Conservation (phyloP, 2,329 filamentous ascomycete species). For the Aspergillus sp. region DNA sequence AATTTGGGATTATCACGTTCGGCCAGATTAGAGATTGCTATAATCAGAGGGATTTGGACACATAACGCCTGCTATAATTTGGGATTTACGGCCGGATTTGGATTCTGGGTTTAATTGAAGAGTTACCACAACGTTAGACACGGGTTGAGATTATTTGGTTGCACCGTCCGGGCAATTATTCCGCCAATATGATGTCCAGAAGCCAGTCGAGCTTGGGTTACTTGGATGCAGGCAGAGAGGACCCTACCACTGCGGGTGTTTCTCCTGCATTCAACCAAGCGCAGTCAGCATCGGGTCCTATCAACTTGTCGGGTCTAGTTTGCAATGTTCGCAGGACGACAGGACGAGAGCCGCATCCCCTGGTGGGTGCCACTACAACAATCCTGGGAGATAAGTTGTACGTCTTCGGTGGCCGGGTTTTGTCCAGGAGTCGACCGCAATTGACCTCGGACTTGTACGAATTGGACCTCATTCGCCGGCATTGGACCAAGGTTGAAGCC, state of each 20-base stretch:
- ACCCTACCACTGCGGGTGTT: slow-evolving; percentile 20
- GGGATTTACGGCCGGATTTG: too few relatives aligned
- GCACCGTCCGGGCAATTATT: neutral
- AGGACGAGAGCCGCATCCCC: slow-evolving; percentile 80
- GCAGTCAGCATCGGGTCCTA: slow-evolving; percentile 38
- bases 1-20: too few relatives aligned
- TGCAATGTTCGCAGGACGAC: slow-evolving; percentile 77
- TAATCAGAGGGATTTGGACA: too few relatives aligned
- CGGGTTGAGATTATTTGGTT: too few relatives aligned
- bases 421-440: slow-evolving; percentile 78
- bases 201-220: slow-evolving; percentile 36
- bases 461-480: slow-evolving; percentile 80
- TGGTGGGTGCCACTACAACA: slow-evolving; percentile 93
- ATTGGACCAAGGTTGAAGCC: slow-evolving; percentile 88
- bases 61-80: too few relatives aligned
- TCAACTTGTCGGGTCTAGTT: slow-evolving; percentile 61
- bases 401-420: slow-evolving; percentile 85
- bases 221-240: slow-evolving; percentile 27
- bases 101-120: too few relatives aligned
- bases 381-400: slow-evolving; percentile 94
- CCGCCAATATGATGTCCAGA: slow-evolving; percentile 30
- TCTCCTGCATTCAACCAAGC: slow-evolving; percentile 26
- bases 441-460: slow-evolving; percentile 91
- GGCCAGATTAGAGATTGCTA: too few relatives aligned
- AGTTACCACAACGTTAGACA: too few relatives aligned